Evolutionary conservation across 2,329 filamentous ascomycete species (phyloP).

Genomic region (Cladobotryum mycophilum): DNA sequence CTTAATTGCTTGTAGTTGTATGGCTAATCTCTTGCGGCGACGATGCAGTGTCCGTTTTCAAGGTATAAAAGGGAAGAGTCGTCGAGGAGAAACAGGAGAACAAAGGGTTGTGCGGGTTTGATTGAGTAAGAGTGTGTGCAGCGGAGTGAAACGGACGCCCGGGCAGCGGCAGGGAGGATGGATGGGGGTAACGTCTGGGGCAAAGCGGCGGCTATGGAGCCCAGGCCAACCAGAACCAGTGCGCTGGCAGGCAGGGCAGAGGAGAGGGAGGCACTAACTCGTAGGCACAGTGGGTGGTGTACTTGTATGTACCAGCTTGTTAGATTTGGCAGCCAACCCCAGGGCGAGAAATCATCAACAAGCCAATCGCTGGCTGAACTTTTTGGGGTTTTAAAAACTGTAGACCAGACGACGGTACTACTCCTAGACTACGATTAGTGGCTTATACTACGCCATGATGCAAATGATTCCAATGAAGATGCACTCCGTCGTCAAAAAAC

Average conservation of each 20-base stretch:
- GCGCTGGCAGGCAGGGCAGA: background rate
- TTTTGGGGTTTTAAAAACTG: background rate
- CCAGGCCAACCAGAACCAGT: too few relatives aligned
- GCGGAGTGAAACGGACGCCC: slow-evolving; percentile 11
- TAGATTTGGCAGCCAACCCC: too few relatives aligned
- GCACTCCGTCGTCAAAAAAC: too few relatives aligned
- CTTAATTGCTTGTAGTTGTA: too few relatives aligned
- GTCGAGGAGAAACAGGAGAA: slow-evolving; percentile 3
- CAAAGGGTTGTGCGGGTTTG: background rate
- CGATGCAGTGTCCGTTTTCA: background rate
- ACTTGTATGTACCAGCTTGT: too few relatives aligned
- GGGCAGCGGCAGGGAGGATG: slow-evolving; percentile 6
- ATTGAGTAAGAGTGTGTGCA: background rate
- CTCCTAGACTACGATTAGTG: too few relatives aligned
- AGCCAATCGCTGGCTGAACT: background rate
- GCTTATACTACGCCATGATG: too few relatives aligned
- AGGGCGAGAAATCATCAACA: too few relatives aligned
- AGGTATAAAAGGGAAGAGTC: background rate
- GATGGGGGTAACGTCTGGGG: background rate
- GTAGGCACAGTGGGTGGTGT: background rate
- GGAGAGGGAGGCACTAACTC: background rate
- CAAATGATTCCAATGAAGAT: too few relatives aligned
- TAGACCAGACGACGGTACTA: too few relatives aligned
- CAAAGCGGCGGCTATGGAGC: background rate
- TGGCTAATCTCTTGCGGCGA: too few relatives aligned